Percentiles rank a stretch among this genome's conserved stretches.
These are phyloP conservation scores for Yueomyces sinensis DNA, from an alignment of 805 yeast species.

Conservation along the genomic window DNA sequence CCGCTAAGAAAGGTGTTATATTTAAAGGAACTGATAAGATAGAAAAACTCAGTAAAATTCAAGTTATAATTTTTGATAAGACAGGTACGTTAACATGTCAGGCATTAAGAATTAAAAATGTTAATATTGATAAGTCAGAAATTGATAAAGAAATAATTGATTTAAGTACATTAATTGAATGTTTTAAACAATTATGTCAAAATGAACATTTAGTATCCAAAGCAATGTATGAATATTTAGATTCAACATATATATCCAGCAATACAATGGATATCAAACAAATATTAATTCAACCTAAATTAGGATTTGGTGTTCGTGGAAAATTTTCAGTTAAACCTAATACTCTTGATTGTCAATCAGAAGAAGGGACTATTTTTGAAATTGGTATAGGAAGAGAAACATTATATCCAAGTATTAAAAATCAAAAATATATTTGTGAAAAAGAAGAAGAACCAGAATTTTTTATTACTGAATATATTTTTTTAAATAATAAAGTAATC, in stretches of 20 bases:
- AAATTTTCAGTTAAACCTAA: conserved; percentile 9
- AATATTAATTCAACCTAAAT: conserved; percentile 17
- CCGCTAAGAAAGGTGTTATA: conserved; percentile 78
- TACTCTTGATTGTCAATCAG: not conserved
- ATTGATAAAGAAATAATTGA: not conserved
- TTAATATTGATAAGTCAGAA: conserved; percentile 30
- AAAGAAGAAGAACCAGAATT: conserved; percentile 21
- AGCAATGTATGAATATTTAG: conserved; percentile 40
- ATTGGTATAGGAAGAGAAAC: not conserved
- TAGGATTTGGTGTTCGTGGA: conserved; percentile 28
- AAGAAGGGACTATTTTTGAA: not conserved
- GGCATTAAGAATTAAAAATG: not conserved
- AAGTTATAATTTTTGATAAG: conserved; percentile 74
- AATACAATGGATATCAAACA: conserved; percentile 3
- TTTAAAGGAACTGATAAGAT: conserved; percentile 88
- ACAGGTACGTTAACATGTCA: conserved; percentile 94
- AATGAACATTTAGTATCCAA: conserved; percentile 86
- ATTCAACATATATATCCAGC: conserved; percentile 1
- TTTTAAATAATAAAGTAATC: conserved; percentile 40
- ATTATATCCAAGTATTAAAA: conserved; percentile 3
- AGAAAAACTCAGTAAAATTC: conserved; percentile 54
- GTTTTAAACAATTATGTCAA: conserved; percentile 11
- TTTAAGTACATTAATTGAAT: not conserved
- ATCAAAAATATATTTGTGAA: conserved; percentile 4
- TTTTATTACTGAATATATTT: conserved; percentile 43